Base-by-base conservation (phyloP, 1,139 yeast genomes). In the Candida anutae region DNA sequence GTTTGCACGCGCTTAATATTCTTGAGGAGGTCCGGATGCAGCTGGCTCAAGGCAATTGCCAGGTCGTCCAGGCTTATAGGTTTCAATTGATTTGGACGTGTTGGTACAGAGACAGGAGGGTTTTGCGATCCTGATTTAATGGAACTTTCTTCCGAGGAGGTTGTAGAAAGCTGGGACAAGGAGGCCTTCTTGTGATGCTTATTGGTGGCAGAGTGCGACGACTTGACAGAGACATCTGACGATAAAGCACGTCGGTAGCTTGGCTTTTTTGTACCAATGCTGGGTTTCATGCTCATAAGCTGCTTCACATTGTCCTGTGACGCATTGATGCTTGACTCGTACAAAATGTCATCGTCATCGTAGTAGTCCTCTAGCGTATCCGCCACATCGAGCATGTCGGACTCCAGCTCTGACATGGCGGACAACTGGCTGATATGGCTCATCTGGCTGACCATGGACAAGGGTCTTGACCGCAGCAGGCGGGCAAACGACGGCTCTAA, bases 391-490 rank as follows among this genome's bases (percentile, higher is more conserved):
- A 58, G 32, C 43, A 54, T 40, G 34, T 64, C 66, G 40, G 62
- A 37, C 42, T 67, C 73, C 5, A 66, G 60, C 31, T 62, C 72
- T 6, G 70, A 61, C 64, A 62, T 62, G 16, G 70, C 68, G 2
- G 77, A 70, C 38, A 70, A 60, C 39, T 76, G 81, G 28, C 82
- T 74, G 22, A 69, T 43, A 28, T 67, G 72, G 34, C 77, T 69
- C 15, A 66, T 42, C 38, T 71, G 71, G 31, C 81, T 74, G 3
- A 78, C 55, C 54, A 77, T 70, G 0, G 88, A 78, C 4, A 74
- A 62, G 2, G 88, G 87, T 29, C 90, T 55, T 4, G 66, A 57
- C 29, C 65, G 52, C 23, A 28, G 22, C 15, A 33, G 31, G 26
- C 42, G 26, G 9, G 19, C 10, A 17, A 8, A n/a, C n/a, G n/a